Evolutionary conservation across 2,329 filamentous ascomycete species (phyloP), one percentile per base, ranked within the genome.

Genomic region (Delphinella strobiligena): DNA sequence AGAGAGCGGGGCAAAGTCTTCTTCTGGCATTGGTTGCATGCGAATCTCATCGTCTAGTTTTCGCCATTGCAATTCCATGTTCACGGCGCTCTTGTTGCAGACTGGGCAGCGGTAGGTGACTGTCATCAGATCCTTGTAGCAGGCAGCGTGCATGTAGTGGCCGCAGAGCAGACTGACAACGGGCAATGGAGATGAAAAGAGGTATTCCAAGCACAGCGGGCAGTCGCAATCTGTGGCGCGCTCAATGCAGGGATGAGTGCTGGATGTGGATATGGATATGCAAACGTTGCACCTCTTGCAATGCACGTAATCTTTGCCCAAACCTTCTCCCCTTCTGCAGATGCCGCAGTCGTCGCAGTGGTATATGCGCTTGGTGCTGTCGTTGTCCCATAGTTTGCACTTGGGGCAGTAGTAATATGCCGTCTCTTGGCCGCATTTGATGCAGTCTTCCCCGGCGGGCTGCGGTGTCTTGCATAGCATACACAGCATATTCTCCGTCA

Each of bases 271-370:
- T 49, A 95, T 94, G 5, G 85, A 82, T 53, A 96, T 91, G 63
- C 91, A 98, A 18, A 93, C 87, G 51, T 85, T 85, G 62, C 91
- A 98, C 51, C 78, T 88, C 80, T 94, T 93, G 81, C 91, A 98
- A 61, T 98, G 91, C 54, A 93, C 88, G 58, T 93, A 98, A 57
- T 98, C 91, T 56, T 94, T 96, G 3, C 91, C 89, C 19, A 98
- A 67, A 1, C 91, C 91, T 58, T 86, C 76, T 1, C 91, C 91
- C 42, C 88, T 80, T 43, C 91, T 75, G 57, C 91, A 98, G 45
- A 98, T 94, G 4, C 91, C 91, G 60, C 91, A 98, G 54, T 96
- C 91, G 53, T 79, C 75, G 60, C 91, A 98, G 58, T 98, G 91
- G 56, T 98, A 98, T 42, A 96, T 94, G 48, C 80, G 82, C 59